Evolutionary conservation across 1,284 basidiomycete genomes (phyloP), one percentile per base, ranked within the genome.

Genomic region (Veloboletus limbatus): DNA sequence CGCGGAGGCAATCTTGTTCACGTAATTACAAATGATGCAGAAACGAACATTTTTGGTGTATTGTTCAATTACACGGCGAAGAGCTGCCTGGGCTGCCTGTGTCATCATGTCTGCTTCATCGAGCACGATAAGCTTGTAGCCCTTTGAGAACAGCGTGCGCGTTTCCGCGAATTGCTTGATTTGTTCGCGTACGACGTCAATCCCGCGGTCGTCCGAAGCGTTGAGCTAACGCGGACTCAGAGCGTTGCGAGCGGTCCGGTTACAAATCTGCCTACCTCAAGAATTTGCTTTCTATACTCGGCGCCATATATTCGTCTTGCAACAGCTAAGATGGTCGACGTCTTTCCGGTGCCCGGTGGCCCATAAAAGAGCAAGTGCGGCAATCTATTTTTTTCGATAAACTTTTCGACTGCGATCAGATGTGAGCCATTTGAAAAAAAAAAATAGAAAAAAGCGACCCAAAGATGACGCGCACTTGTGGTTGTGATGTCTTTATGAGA

Each of bases 41-140:
- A 99, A 99, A 27, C 97, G 85, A 52, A 98, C 97, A 63, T 99
- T 99, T 69, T 88, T 92, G 7, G 97, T 99, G 67, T 97, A 98
- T 59, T 97, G 95, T 69, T 99, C 97, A 54, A 99, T 98, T 32
- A 99, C 90, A 61, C 96, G 87, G 24, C 96, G 86, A 25, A 99
- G 79, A 16, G 97, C 97, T 4, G 93, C 91, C 66, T 99, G 97
- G 0, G 97, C 97, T 33, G 92, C 88, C 53, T 94, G 89, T 0
- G 97, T 99, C 97, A 99, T 99, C 86, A 97, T 97, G 74, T 99
- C 97, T 17, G 97, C 97, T 69, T 99, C 97, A 59, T 99, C 97
- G 21, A 99, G 82, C 49, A 99, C 86, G 66, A 99, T 97, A 60
- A 99, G 84, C 67, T 99, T 99, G 82, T 88, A 98, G 21, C 92